These are phyloP conservation scores for Rhizophagus clarus DNA, from an alignment of 192 early-diverging fungal species.

Conservation along the genomic window DNA sequence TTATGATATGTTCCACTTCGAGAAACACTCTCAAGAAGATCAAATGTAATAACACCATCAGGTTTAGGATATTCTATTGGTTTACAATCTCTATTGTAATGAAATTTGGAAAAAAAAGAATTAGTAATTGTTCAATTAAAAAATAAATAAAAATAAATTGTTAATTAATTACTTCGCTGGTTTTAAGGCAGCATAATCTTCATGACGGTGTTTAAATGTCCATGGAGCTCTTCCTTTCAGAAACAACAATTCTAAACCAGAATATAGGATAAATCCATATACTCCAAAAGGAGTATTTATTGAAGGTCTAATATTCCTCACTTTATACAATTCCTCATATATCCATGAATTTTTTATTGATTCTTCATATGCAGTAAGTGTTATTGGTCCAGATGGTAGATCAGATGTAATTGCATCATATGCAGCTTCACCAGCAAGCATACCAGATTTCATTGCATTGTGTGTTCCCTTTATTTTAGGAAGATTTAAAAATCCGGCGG, in stretches of 20 bases:
- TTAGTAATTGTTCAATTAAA: neutral
- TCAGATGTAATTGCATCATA: conserved; percentile 69
- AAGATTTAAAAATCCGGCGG: conserved; percentile 96
- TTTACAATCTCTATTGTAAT: conserved; percentile 53
- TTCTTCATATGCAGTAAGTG: conserved; percentile 76
- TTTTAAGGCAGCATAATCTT: conserved; percentile 79
- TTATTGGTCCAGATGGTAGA: conserved; percentile 59
- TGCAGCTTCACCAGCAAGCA: conserved; percentile 91
- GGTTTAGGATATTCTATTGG: conserved; percentile 97
- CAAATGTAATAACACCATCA: conserved; percentile 93
- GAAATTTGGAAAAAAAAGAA: conserved; percentile 4
- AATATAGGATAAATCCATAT: conserved; percentile 83
- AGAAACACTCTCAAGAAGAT: conserved; percentile 90
- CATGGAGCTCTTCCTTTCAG: conserved; percentile 91
- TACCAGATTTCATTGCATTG: conserved; percentile 99
- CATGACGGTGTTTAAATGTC: conserved; percentile 91
- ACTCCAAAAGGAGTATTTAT: conserved; percentile 89
- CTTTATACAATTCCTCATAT: conserved; percentile 85
- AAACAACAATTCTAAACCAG: conserved; percentile 86
- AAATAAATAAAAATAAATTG: neutral
- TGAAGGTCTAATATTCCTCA: conserved; percentile 92
- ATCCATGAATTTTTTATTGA: conserved; percentile 87
- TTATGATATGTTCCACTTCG: conserved; percentile 92
- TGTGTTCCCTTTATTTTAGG: conserved; percentile 99
- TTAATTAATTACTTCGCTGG: conserved; percentile 56